Base-by-base conservation (phyloP, 352 stramenopile genomes). In the Phytophthora tentaculata region DNA sequence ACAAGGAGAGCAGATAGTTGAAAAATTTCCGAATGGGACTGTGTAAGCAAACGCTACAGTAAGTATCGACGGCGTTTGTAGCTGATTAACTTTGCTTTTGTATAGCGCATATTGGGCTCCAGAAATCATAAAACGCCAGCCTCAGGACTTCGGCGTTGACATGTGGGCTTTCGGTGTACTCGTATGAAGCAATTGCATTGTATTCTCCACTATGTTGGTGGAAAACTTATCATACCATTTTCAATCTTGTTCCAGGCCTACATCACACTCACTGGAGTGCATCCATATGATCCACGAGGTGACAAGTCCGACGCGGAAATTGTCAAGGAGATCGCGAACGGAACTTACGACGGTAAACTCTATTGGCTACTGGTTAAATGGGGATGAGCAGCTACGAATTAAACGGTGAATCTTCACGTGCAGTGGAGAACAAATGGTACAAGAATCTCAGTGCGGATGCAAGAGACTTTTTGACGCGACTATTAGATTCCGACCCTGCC, bases 141-240 rank as follows among this genome's bases (percentile, higher is more conserved):
- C 86, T 41, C 84, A 92, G 59, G 83, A 90, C 61, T 83, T 88
- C 64, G 74, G 72, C 13, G 84, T 91, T 23, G 86, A 94, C 47
- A 92, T 92, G 84, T 94, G 82, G 84, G 82, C 86, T 3, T 92
- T 94, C 58, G 86, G 86, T 9, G 81, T 92, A 17, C 53, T 94
- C 73, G 83, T 91, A 74, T 13, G 17, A 26, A 48, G n/a, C n/a
- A n/a, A 41, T 6, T 3, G 16, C 6, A 24, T 26, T 10, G 7
- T 39, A 44, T n/a, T 23, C 43, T 13, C 16, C 50, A 12, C 7
- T 35, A 35, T 47, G 2, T 37, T 39, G 1, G n/a, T 54, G 24
- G 37, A 16, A 29, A 39, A 35, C 23, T 47, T 13, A 51, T 20
- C 16, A 12, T 23, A 17, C 44, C 44, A 12, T 13, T 51, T 35